Conservation (phyloP, 2,329 filamentous ascomycete genomes). For the Fragosphaeria purpurea region DNA sequence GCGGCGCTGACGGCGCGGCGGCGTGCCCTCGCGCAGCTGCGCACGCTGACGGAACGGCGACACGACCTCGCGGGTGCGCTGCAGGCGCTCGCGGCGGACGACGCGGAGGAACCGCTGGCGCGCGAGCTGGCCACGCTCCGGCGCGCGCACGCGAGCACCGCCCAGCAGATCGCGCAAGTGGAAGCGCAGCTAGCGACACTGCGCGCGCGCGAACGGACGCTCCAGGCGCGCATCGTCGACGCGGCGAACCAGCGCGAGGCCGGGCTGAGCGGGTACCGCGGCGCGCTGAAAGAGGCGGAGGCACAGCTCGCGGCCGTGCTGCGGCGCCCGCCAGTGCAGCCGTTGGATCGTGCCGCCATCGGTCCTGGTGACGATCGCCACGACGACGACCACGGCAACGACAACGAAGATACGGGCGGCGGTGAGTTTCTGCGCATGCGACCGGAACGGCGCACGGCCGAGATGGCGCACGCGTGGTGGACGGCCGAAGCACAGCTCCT, state of each 20-base stretch:
- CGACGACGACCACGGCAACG: conserved; percentile 2
- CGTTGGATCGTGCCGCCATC: conserved; percentile 39
- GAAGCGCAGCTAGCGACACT: conserved; percentile 54
- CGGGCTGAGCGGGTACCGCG: conserved; percentile 60
- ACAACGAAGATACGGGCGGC: conserved; percentile 24
- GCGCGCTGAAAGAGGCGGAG: conserved; percentile 57
- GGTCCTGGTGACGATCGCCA: conserved; percentile 3
- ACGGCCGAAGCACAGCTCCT: conserved; percentile 49
- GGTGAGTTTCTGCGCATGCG: conserved; percentile 50
- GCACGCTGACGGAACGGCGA: conserved; percentile 39
- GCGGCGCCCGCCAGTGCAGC: conserved; percentile 43
- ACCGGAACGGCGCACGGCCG: conserved; percentile 54
- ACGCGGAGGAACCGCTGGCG: conserved; percentile 43
- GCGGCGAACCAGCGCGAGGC: conserved; percentile 58
- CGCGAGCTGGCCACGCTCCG: conserved; percentile 51
- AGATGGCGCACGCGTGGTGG: conserved; percentile 65
- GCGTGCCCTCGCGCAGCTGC: conserved; percentile 47
- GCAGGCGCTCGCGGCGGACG: conserved; percentile 41
- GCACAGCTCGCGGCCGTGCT: conserved; percentile 51
- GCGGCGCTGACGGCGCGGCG: conserved; percentile 47
- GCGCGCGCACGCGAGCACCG: conserved; percentile 42
- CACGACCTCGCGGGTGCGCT: conserved; percentile 42
- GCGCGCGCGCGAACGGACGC: conserved; percentile 47
- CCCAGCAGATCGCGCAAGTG: conserved; percentile 54
- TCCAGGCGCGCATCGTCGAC: conserved; percentile 51